Evolutionary conservation across 768 basidiomycete species (phyloP).

Genomic region (Termitomyces sp.): DNA sequence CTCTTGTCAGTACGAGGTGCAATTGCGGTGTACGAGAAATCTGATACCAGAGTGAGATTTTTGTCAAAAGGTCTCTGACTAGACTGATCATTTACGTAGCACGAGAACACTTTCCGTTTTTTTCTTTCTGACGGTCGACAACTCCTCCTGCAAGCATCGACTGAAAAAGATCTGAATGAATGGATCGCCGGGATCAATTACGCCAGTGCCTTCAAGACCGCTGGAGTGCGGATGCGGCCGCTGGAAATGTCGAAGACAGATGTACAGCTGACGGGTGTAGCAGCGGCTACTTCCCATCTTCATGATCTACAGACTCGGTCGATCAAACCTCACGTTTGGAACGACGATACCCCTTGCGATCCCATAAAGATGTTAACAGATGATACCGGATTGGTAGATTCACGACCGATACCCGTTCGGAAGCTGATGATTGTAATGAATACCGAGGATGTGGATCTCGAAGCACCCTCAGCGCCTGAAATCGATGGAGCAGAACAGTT

Average conservation of each 20-base stretch:
- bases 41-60: constrained; percentile 63
- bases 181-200: constrained; percentile 96
- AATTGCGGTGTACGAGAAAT: constrained; percentile 75
- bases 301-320: constrained; percentile 51
- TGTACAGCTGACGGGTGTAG: constrained; percentile 74
- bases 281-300: constrained; percentile 81
- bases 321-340: constrained; percentile 32
- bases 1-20: constrained; percentile 70
- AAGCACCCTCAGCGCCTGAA: constrained; percentile 46
- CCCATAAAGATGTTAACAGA: constrained; percentile 32
- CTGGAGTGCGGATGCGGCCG: constrained; percentile 76
- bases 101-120: constrained; percentile 72
- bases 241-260: constrained; percentile 62
- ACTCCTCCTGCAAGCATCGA: constrained; percentile 68
- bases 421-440: constrained; percentile 25
- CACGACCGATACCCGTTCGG: constrained; percentile 18
- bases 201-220: constrained; percentile 85
- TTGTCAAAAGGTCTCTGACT: background rate
- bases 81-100: constrained; percentile 29
- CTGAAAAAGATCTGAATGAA: constrained; percentile 70
- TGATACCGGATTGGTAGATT: constrained; percentile 16
- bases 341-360: constrained; percentile 32
- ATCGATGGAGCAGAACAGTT: constrained; percentile 60
- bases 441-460: constrained; percentile 28
- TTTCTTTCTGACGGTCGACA: constrained; percentile 73